Evolutionary conservation across 2,329 filamentous ascomycete genomes (phyloP), one percentile per base, ranked within the genome.

Genomic region (Hymenoscyphus repandus): DNA sequence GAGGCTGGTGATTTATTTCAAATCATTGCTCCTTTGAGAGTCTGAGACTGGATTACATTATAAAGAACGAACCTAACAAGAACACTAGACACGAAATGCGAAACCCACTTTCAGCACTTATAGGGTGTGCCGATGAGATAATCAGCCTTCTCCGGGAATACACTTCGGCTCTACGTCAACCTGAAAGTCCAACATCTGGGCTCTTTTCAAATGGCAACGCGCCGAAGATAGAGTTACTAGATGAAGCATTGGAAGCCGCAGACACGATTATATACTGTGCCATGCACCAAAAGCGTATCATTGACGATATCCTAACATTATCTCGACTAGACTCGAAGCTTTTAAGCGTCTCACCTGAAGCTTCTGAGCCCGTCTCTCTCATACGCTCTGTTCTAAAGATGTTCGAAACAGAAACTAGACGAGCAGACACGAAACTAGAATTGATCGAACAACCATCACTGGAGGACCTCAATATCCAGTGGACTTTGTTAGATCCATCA

Each of bases 251-350:
- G 40, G 85, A 90, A 58, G 85, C 86, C n/a, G 84, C 86, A 3
- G 85, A 90, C 61, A 91, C 85, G 0, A 90, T 92, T 53, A 80
- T 83, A 20, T 76, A 86, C 6, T 91, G 87, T 58, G 83, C 86
- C 1, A 82, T 88, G 61, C 87, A 91, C 66, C 87, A 91, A 64
- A 90, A 90, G 67, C 73, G 82, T 6, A 87, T 88, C 43, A 82
- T 88, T 17, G 83, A 88, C 60, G 84, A 88, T 30, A 15, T 47
- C n/a, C 36, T 18, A 18, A 87, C 83, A 11, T 76, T 87, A 60
- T 86, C 82, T 2, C 87, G 90, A 63, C 76, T 91, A 20, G 86
- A 91, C 62, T 86, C 85, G 1, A 83, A 85, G 37, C 77, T 90
- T 61, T 70, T 91, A 11, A 76, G n/a, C 34, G 54, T 31, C 22